Base-by-base conservation (phyloP, 2,329 filamentous ascomycete species). In the Tolypocladium endophyticum region DNA sequence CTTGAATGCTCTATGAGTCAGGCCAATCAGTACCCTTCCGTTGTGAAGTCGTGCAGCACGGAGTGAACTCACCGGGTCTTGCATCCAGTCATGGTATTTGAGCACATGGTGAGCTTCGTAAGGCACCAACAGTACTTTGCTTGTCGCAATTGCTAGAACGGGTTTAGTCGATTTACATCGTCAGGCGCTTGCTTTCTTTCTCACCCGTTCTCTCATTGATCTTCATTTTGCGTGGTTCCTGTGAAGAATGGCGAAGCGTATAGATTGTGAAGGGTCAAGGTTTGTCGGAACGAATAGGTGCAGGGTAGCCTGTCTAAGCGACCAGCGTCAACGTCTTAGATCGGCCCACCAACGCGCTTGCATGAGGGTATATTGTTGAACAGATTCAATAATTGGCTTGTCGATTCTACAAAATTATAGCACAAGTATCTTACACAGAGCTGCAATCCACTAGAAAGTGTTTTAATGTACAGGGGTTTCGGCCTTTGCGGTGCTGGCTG, bases 41-140 rank as follows among this genome's bases (percentile, higher is more conserved):
- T 4, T 14, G 5, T 2, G 6, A 23, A 12, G 30, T 20, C 2
- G 5, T 12, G 18, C 6, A 2, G 50, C 0, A 6, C 3, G 20
- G 20, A 11, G 7, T 23, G 23, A 8, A 12, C 33, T 11, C 70
- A 83, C 88, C 57, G 87, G 81, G 68, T 94, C 87, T 77, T 92
- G 82, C 92, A 97, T 97, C 93, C 93, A 97, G 68, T 80, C 77
- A 71, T 96, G 90, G 71, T 97, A 97, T 43, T 81, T 86, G 20
- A 81, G 80, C 30, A 97, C 93, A 77, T 97, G 93, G 69, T 86
- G 88, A 43, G 80, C 74, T 63, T 87, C 87, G 73, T 97, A 97
- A 0, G 92, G 92, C 12, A 96, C 91, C 12, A 97, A 81, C 23
- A 95, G 81, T 53, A 89, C 77, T 56, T 78, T 78, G 5, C 81